Evolutionary conservation across 768 basidiomycete species (phyloP).

Genomic region (Boletus vinaceobasis): DNA sequence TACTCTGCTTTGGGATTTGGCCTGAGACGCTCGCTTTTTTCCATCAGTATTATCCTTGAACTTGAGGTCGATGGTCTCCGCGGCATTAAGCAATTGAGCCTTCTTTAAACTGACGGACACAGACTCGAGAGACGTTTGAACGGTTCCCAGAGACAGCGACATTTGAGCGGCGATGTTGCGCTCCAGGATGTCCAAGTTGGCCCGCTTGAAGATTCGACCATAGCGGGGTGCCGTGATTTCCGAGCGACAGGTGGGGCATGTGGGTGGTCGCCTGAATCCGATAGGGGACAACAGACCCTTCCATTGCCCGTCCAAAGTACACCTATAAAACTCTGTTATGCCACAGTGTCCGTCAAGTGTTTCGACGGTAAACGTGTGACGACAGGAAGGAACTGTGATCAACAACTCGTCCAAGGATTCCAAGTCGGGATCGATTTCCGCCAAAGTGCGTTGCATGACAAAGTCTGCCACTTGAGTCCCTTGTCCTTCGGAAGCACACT

Average conservation of each 20-base stretch:
- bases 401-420: conserved; percentile 46
- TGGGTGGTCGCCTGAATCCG: conserved; percentile 41
- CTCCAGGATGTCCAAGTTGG: conserved; percentile 63
- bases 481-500: conserved; percentile 41
- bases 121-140: conserved; percentile 27
- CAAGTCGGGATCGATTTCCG: conserved; percentile 42
- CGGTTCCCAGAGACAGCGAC: conserved; percentile 39
- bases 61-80: conserved; percentile 12
- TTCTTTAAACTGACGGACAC: conserved; percentile 28
- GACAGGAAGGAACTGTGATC: conserved; percentile 59
- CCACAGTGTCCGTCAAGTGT: conserved; percentile 61
- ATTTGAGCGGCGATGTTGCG: conserved; percentile 54
- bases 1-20: conserved; percentile 7
- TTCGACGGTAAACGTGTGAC: conserved; percentile 68
- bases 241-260: conserved; percentile 60
- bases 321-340: conserved; percentile 49
- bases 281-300: conserved; percentile 40
- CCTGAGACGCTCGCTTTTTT: conserved; percentile 5
- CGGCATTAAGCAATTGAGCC: not conserved
- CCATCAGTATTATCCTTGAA: conserved; percentile 10
- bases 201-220: conserved; percentile 58
- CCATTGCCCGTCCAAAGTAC: conserved; percentile 38
- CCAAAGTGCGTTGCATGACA: conserved; percentile 49
- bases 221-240: conserved; percentile 59
- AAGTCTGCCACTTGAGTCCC: conserved; percentile 53